These are phyloP conservation scores for Tilletiopsis washingtonensis DNA, from an alignment of 1,284 basidiomycete genomes.

Conservation along the genomic window DNA sequence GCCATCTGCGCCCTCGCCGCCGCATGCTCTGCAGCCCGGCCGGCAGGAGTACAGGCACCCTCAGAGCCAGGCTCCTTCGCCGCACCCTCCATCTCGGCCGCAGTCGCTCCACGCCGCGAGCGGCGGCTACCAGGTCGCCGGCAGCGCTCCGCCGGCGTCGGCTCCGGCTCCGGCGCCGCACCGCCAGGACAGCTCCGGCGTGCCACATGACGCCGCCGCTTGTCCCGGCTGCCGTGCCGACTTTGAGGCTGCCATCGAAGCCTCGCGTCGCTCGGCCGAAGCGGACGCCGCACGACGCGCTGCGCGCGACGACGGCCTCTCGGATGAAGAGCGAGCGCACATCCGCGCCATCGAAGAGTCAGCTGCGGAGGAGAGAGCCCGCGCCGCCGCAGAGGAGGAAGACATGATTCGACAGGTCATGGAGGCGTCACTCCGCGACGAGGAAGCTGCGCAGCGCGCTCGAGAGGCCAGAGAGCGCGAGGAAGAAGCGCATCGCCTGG, in stretches of 20 bases:
- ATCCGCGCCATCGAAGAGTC: constrained; percentile 1
- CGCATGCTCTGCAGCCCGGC: too few relatives aligned
- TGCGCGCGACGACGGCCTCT: background rate
- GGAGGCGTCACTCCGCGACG: constrained; percentile 6
- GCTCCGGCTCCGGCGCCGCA: too few relatives aligned
- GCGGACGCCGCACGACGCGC: constrained; percentile 1
- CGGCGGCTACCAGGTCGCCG: too few relatives aligned
- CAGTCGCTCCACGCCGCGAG: too few relatives aligned
- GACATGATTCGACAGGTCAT: background rate
- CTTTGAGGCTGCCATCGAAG: constrained; percentile 2
- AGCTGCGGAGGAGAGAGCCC: background rate
- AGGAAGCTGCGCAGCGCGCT: background rate
- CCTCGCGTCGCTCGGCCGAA: constrained; percentile 1
- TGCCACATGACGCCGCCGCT: background rate
- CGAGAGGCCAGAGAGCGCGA: background rate
- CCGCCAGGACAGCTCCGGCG: too few relatives aligned
- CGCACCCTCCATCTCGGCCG: too few relatives aligned
- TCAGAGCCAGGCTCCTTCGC: too few relatives aligned
- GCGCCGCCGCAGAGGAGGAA: constrained; percentile 1
- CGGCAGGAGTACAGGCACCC: too few relatives aligned
- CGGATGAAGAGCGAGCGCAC: constrained; percentile 3
- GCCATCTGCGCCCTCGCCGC: too few relatives aligned
- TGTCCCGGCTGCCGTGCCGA: background rate
- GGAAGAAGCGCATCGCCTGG: background rate
- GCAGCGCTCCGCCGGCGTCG: too few relatives aligned